Evolutionary conservation across 2,329 filamentous ascomycete species (phyloP), one percentile per base, ranked within the genome.

Genomic region (Monosporascus ibericus): DNA sequence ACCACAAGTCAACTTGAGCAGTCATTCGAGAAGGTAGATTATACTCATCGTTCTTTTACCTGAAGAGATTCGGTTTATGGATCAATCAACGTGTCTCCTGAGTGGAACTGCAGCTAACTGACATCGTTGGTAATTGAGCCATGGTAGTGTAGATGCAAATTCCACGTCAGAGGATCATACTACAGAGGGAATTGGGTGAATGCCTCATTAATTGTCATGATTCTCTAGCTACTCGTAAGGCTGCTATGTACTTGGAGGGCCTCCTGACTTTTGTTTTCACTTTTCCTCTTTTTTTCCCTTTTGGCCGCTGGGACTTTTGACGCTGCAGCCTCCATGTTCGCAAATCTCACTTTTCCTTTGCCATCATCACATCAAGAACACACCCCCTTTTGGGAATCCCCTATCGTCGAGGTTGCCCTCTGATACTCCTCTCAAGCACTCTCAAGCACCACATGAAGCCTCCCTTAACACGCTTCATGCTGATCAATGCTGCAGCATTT

Each of bases 281-380:
- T 50, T 50, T 50, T 50, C n/a, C 36, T 44, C 20, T 20, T 36
- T 39, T 49, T 49, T 49, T 24, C n/a, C 24, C 27, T 39, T 24
- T 8, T 42, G 14, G 20, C 8, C 48, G 38, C 11, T 37, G 30
- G 24, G 7, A 40, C 39, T 44, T 44, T 42, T 44, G 38, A 30
- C 38, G 17, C 24, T 46, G 15, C 14, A 24, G 42, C 7, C 20
- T 46, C 22, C 42, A 24, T 46, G 42, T 11, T 46, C 22, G 24
- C 42, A 46, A 46, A 46, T 14, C 42, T 24, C 22, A 34, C 30
- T 34, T 25, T 27, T 5, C 24, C 14, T 46, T 50, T 48, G n/a
- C 48, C 20, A 42, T 40, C 39, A n/a, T 40, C 39, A n/a, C 34
- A 47, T 22, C 38, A 47, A 46, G 36, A 39, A 42, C 20, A 42